Conservation (phyloP, 2,329 filamentous ascomycete species). For the Cordyceps farinosa region DNA sequence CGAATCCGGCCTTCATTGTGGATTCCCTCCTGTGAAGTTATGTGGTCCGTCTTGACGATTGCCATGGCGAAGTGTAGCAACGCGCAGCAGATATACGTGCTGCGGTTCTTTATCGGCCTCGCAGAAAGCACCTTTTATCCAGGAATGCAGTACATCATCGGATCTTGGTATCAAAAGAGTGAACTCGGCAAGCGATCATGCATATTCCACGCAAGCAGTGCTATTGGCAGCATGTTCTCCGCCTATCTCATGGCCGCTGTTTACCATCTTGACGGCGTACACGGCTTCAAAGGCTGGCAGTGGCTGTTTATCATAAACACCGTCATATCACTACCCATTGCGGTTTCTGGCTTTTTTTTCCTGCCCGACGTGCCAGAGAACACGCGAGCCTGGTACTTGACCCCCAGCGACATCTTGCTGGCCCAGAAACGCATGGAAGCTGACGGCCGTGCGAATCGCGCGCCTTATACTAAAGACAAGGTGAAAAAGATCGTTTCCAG, state of each 20-base stretch:
- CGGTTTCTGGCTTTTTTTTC: constrained; percentile 31
- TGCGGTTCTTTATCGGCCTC: constrained; percentile 44
- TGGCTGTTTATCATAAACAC: constrained; percentile 37
- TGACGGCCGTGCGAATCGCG: constrained; percentile 42
- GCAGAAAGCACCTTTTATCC: constrained; percentile 38
- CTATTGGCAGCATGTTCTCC: constrained; percentile 29
- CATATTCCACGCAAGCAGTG: constrained; percentile 37
- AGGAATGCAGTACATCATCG: constrained; percentile 38
- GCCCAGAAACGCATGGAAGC: constrained; percentile 33
- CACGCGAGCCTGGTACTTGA: constrained; percentile 29
- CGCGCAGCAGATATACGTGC: constrained; percentile 34
- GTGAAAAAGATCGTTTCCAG: constrained; percentile 40
- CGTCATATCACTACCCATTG: constrained; percentile 34
- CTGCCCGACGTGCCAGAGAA: constrained; percentile 31
- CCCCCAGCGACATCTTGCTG: constrained; percentile 25
- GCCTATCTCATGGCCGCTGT: constrained; percentile 37
- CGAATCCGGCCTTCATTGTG: constrained; percentile 38
- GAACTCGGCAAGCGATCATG: constrained; percentile 42
- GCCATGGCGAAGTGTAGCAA: constrained; percentile 35
- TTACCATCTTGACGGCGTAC: constrained; percentile 38
- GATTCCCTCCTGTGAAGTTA: constrained; percentile 37
- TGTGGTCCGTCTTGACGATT: constrained; percentile 32
- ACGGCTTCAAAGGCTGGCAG: constrained; percentile 47
- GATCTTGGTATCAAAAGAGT: constrained; percentile 42
- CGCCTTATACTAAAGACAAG: constrained; percentile 32